Evolutionary conservation across 179 eudicot genomes (phyloP), one percentile per base, ranked within the genome.

Genomic region (Gypsophila paniculata): DNA sequence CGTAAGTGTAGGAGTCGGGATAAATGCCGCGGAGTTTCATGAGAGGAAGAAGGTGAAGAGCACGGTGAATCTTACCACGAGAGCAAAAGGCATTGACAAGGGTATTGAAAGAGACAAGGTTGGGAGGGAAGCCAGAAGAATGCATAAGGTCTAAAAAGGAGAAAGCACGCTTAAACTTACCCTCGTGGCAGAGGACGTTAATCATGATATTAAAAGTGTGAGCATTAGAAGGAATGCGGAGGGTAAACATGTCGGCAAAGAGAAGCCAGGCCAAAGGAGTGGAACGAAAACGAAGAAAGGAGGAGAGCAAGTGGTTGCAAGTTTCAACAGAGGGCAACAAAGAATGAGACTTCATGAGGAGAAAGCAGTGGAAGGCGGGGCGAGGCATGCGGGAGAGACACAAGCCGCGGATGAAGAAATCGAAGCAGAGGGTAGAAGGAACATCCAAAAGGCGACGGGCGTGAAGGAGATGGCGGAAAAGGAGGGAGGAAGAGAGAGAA

Each of bases 151-250:
- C 83, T 3, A 87, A 53, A 72, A 91, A 85, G 21, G 87, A 89
- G 69, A 82, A 75, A 5, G 95, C 95, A 80, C 74, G 86, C 53
- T 85, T 87, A 46, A 89, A 71, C 76, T 89, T 87, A 71, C 91
- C 95, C 80, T 91, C 88, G 61, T 85, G 85, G 64, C 88, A 87
- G 82, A 91, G 82, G 60, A 84, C 79, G 77, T 89, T 89, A 49
- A 91, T 86, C 91, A 91, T 89, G 38, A 89, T 91, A 75, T 89
- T 89, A 53, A 86, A 89, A 22, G 97, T 89, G 64, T 54, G 84
- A 21, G 84, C 21, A 61, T 79, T 83, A 9, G 89, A 86, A 77
- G 71, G 70, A 65, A 91, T 87, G 74, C 64, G 79, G 77, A 86
- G 42, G 65, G 70, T 84, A 79, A 86, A 88, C 96, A 90, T 90